Base-by-base conservation (phyloP, 306 rosid genomes). In the Prunus mume region DNA sequence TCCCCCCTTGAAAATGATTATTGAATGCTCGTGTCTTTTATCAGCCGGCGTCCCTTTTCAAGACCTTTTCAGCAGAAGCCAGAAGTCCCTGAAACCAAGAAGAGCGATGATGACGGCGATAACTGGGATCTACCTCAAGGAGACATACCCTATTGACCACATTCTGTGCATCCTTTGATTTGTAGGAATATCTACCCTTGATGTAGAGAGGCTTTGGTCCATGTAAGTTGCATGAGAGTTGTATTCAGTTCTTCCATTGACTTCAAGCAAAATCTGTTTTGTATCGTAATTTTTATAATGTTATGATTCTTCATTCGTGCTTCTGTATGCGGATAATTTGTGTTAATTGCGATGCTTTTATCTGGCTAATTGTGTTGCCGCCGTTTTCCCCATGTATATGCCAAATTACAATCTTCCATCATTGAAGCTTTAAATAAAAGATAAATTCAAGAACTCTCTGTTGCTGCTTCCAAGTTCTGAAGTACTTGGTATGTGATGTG, bases 121-220 rank as follows among this genome's bases (percentile, higher is more conserved):
- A 87, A 87, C 83, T 93, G 96, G 97, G 94, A 91, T 82, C 75
- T 91, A 49, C 94, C 96, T 41, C 87, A 63, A 72, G 97, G 72
- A 56, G 85, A 56, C 77, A 64, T 74, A 77, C 91, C 87, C 20
- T 68, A 75, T 56, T 91, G 80, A 88, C 64, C 30, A 11, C 54
- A 24, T 75, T 50, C 78, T 20, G 18, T 55, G 78, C 32, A 20
- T 73, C 43, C 79, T 65, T 65, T 73, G 13, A 56, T 79, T 69
- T 78, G 76, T 83, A 32, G 67, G 75, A 71, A 51, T 70, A 75
- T 76, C 76, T 75, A 54, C 73, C 24, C 57, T 80, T 80, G 79
- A 43, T 75, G 76, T 65, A 68, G 78, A 63, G 88, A 87, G 78
- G 83, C 79, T 68, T 80, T 77, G 71, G 41, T 65, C 69, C 75